Base-by-base conservation (phyloP, 495 filamentous ascomycete species). In the Diplogelasinospora grovesii region DNA sequence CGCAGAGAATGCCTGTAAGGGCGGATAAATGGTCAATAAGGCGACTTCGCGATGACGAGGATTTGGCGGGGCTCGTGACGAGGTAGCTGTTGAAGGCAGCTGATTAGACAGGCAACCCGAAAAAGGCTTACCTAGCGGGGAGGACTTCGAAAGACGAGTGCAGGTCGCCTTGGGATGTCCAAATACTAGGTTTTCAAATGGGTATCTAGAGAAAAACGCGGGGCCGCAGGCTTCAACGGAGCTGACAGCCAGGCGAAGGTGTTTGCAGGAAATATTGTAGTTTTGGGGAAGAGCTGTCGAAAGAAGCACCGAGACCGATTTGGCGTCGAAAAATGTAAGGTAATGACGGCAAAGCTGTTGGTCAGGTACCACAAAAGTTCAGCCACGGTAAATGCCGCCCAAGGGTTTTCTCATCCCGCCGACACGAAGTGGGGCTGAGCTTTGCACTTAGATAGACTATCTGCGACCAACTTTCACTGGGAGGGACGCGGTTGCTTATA, bases 291-390 rank as follows among this genome's bases (percentile, higher is more conserved):
- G 36, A 46, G 43, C 48, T 43, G 28, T 23, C 32, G 33, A 36
- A 41, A 27, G 33, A 19, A 48, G 43, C 33, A 39, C 37, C 43
- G n/a, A 39, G 36, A 42, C 50, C 41, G 49, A 53, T 50, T 48
- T 45, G 54, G 54, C 36, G 45, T 20, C 27, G 39, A 49, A 43
- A 54, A 39, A 44, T 38, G 46, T 38, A 41, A 48, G 38, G 43
- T 43, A 50, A 59, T 56, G 56, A 56, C 56, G 53, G 56, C 49
- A 59, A n/a, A n/a, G 42, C 45, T 46, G 43, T 40, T 50, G 49
- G 52, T 56, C 52, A 56, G 55, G 52, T 51, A 58, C 54, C 37
- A 45, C 25, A 57, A 54, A 58, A 47, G 39, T 54, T 35, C 32
- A 29, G 33, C 29, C 25, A 22, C 54, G 54, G 54, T 42, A 50